Base-by-base conservation (phyloP, 805 yeast species). In the Lipomyces spencermartinsiae region DNA sequence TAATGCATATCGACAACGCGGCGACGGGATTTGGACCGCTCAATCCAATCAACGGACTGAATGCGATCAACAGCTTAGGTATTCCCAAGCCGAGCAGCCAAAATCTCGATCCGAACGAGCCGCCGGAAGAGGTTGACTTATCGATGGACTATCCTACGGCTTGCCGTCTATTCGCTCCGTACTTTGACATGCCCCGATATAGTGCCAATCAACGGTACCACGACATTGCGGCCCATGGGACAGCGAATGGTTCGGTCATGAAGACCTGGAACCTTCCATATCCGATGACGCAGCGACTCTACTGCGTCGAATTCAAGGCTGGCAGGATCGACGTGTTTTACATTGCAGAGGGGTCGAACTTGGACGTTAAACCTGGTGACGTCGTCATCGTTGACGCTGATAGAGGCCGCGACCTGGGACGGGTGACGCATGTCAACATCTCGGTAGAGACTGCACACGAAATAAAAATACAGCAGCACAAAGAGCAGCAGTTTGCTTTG, bases 371-470 rank as follows among this genome's bases (percentile, higher is more conserved):
- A 61, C 78, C 81, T 4, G 90, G 90, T 29, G 93, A 89, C 75
- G 82, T 89, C 74, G 94, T 91, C 16, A 86, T 90, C 74, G 96
- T 90, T 19, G 94, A 91, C 75, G 96, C 95, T 0, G 96, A 91
- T 75, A 81, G 96, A 43, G 96, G 96, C 49, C 80, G 86, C 49
- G 96, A 91, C 78, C 82, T 91, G 68, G 96, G 96, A 49, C 84
- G 84, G 74, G 84, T 91, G 58, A 84, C 85, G 49, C 83, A 84
- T 67, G 79, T 87, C 73, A 83, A 86, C 73, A 84, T 91, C 34
- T 80, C 88, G 3, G 78, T 84, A 49, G 90, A 87, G 72, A 90
- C 88, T 73, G 93, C 94, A 0, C 82, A 92, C 58, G 78, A 86
- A 68, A 79, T 91, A 77, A 89, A 89, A 76, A 80, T 86, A 74